phyloP scores from a whole-genome alignment of 73 alveolate genomes.

The Paramecium caudatum region DNA sequence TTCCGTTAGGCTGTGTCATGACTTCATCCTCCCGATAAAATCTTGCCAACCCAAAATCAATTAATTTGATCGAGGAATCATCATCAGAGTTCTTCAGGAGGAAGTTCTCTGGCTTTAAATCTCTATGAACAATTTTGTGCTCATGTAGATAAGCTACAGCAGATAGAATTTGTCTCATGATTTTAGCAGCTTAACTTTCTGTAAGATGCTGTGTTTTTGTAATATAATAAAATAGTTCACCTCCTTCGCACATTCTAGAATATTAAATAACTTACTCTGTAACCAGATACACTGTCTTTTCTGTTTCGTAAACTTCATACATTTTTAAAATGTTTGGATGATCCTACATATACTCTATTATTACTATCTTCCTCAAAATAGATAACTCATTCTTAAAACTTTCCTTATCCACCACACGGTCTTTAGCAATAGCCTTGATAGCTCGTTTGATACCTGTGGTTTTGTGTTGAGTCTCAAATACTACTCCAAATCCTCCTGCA shows the following conservation, averaged over 20 bases:
- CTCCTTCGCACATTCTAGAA: slow-evolving; percentile 81
- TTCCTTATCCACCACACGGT: slow-evolving; percentile 80
- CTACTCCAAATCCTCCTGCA: slow-evolving; percentile 88
- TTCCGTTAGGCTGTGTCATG: slow-evolving; percentile 79
- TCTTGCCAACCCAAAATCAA: slow-evolving; percentile 86
- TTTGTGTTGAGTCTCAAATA: slow-evolving; percentile 78
- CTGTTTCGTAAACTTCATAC: slow-evolving; percentile 82
- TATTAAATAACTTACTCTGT: slow-evolving; percentile 70
- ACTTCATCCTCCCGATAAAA: slow-evolving; percentile 62
- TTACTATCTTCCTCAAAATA: slow-evolving; percentile 80
- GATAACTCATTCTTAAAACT: slow-evolving; percentile 83
- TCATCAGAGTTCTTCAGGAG: slow-evolving; percentile 77
- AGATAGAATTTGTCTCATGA: slow-evolving; percentile 78
- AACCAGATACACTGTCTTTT: slow-evolving; percentile 76
- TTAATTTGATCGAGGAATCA: slow-evolving; percentile 75
- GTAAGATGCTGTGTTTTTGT: slow-evolving; percentile 81
- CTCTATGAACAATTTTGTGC: slow-evolving; percentile 80
- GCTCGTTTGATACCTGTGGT: slow-evolving; percentile 83
- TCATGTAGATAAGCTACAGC: slow-evolving; percentile 78
- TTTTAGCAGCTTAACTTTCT: slow-evolving; percentile 83
- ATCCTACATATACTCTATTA: slow-evolving; percentile 71
- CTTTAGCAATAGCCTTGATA: slow-evolving; percentile 83
- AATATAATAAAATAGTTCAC: slow-evolving; percentile 80
- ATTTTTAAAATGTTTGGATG: slow-evolving; percentile 89
- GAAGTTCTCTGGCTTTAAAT: slow-evolving; percentile 83